These are phyloP conservation scores for Rhododendron simsii DNA, from an alignment of 148 eudicot genomes.

Conservation along the genomic window DNA sequence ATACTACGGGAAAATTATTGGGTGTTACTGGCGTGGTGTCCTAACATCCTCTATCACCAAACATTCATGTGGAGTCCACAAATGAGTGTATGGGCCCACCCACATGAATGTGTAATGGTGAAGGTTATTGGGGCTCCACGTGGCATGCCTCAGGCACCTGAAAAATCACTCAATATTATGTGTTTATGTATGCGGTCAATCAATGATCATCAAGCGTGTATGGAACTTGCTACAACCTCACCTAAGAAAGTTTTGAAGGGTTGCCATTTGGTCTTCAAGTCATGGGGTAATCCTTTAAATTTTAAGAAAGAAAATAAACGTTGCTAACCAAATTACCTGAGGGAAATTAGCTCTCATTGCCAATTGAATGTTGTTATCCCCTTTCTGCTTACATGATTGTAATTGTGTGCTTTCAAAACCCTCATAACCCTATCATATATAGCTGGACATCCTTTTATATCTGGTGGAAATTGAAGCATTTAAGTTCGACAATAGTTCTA, in stretches of 20 bases:
- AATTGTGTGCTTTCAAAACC: background rate
- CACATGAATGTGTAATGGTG: too few species aligned
- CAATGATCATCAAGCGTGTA: too few species aligned
- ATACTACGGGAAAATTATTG: too few species aligned
- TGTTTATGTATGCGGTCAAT: too few species aligned
- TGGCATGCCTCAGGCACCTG: too few species aligned
- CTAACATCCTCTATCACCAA: background rate
- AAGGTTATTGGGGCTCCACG: too few species aligned
- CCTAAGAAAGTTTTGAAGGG: background rate
- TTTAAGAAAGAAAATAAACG: background rate
- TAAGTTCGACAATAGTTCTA: background rate
- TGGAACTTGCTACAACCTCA: background rate
- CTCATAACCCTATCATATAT: background rate
- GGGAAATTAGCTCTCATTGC: background rate
- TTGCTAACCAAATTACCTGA: background rate
- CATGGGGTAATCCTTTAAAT: background rate
- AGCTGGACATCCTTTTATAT: background rate
- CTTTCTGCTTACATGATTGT: background rate
- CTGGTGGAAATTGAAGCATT: background rate
- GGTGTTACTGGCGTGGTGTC: too few species aligned
- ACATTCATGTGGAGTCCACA: too few species aligned
- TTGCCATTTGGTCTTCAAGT: background rate
- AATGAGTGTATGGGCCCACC: too few species aligned
- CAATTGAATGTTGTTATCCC: background rate
- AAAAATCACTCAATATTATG: too few species aligned